Base-by-base conservation (phyloP, 2,329 filamentous ascomycete species). In the Eutypella sp. region DNA sequence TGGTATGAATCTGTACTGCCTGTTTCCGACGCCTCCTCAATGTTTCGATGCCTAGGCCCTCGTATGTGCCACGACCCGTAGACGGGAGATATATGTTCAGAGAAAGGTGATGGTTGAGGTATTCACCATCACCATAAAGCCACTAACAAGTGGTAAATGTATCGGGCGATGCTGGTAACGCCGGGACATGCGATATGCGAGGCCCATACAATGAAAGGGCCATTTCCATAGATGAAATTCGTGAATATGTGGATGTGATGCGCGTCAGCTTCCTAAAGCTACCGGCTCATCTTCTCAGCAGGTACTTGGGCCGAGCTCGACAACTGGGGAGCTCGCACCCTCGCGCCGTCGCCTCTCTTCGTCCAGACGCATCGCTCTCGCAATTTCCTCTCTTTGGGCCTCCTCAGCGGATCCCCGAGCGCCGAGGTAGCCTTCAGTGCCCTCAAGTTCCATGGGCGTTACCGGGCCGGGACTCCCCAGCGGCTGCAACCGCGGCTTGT, bases 391-490 rank as follows among this genome's bases (percentile, higher is more conserved):
- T 8, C 48, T 52, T 37, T 61, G 56, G 13, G 52, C 44, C 18
- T 41, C 44, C 22, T 59, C 52, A 18, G 51, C 49, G 10, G 45
- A 23, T 11, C 56, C 58, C 23, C 55, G 59, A 24, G 61, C 62
- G 27, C 72, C 58, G 31, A 76, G 71, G 24, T 68, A 67, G 33
- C 63, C 62, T 9, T 62, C 63, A 13, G 66, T 59, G 18, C 70
- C 72, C 33, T 72, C 71, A 6, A 84, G 61, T 16, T 79, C 76
- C 70, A 83, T 80, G 1, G 80, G 79, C 1, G 80, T 83, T 13
- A 83, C 78, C 0, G 79, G 78, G 0, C 79, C 79, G 0, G 79
- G 78, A 47, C 78, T 81, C 3, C 78, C 76, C 10, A 80, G 57
- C 0, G 79, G 79, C 36, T 63, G 60, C 5, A 83, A 64, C 23